Base-by-base conservation (phyloP, 2,329 filamentous ascomycete genomes). In the Exophiala sideris region DNA sequence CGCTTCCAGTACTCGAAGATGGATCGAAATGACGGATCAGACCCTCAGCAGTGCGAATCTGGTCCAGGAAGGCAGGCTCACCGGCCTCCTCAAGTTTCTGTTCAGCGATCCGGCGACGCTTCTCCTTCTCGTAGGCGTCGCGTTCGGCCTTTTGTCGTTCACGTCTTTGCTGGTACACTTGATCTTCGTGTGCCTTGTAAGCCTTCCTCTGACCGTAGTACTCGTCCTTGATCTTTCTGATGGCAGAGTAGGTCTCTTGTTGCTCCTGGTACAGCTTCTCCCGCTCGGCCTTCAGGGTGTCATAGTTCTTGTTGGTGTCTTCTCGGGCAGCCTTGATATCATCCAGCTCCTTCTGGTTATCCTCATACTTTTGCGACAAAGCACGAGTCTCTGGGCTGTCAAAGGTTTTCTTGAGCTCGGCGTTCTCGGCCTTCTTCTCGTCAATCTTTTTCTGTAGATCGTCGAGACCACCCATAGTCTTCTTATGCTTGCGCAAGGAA, bases 11-110 rank as follows among this genome's bases (percentile, higher is more conserved):
- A 87, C 89, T 74, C 87, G 89, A 68, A 80, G 69, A 82, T 1
- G 92, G 92, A 71, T 97, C 91, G 64, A 97, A 92, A 80, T 92
- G 92, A 64, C 86, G 85, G 64, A 97, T 88, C 42, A 99, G 80
- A 69, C 85, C 88, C 76, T 94, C 89, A 59, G 90, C 89, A 49
- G 87, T 87, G 66, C 91, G 83, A 67, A 99, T 96, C 77, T 99
- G 91, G 65, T 96, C 90, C 44, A 89, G 80, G 78, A 90, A 99
- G 48, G 94, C 94, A 12, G 87, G 91, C 65, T 89, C 86, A 29
- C 69, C 73, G 54, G 71, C 76, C 64, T 78, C 76, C 64, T 78
- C 76, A 24, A 78, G 68, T 66, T 77, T 77, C 67, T 79, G 79
- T 64, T 80, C 77, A 45, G 79, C 76, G 60, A 79, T 73, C 67